phyloP scores from a whole-genome alignment of 2,329 filamentous ascomycete genomes.

The Ceratocystis smalleyi region DNA sequence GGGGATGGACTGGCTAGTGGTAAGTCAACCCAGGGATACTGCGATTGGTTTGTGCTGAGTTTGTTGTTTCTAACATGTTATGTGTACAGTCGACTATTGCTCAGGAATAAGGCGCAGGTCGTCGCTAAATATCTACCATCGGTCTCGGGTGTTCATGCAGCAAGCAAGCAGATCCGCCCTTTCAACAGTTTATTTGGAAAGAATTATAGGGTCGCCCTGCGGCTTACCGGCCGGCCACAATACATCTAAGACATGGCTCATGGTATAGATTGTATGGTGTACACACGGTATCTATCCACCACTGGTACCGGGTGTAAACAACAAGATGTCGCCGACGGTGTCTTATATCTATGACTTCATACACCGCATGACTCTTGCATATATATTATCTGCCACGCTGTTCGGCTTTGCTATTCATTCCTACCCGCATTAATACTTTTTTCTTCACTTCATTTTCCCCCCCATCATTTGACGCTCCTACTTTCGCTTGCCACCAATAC shows the following conservation, averaged over 20 bases:
- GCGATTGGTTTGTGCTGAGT: neutral
- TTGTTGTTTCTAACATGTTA: neutral
- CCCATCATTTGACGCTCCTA: neutral
- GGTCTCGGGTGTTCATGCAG: neutral
- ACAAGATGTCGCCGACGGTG: neutral
- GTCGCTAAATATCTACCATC: neutral
- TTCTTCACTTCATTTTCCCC: neutral
- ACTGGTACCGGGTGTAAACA: neutral
- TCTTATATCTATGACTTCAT: neutral
- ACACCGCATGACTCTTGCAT: slow-evolving; percentile 5
- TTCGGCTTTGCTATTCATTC: neutral
- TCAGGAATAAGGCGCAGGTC: slow-evolving; percentile 1
- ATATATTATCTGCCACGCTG: neutral
- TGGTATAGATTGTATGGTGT: neutral
- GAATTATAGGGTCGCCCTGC: neutral
- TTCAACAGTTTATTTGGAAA: neutral
- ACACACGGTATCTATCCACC: neutral
- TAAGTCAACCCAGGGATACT: slow-evolving; percentile 28
- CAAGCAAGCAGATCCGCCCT: neutral
- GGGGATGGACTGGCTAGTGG: slow-evolving; percentile 98
- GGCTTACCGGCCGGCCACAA: neutral
- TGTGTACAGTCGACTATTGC: neutral
- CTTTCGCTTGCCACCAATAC: neutral
- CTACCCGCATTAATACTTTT: neutral
- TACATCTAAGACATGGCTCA: neutral